Evolutionary conservation across 2,329 filamentous ascomycete species (phyloP).

Genomic region (Sphaerulina vaccinii): DNA sequence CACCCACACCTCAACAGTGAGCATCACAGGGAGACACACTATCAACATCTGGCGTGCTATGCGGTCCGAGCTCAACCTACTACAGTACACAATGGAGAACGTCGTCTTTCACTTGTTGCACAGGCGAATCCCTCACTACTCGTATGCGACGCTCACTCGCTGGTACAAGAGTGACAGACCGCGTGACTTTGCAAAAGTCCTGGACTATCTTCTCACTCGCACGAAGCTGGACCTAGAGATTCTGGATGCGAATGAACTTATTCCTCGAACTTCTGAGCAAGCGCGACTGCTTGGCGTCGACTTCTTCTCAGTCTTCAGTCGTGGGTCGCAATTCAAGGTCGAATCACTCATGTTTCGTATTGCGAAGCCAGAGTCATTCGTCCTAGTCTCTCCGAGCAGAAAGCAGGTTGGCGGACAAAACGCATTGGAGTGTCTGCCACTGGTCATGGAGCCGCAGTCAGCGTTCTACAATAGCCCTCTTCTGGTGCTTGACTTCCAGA

Average conservation of each 20-base stretch:
- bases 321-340: conserved; percentile 97
- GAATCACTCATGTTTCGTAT: conserved; percentile 99
- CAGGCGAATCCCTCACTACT: conserved; percentile 82
- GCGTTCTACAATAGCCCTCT: conserved; percentile 89
- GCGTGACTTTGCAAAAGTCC: conserved; percentile 68
- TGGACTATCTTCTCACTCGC: conserved; percentile 74
- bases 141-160: conserved; percentile 70
- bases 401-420: conserved; percentile 94
- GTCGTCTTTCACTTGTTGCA: conserved; percentile 89
- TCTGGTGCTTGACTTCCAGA: conserved; percentile 92
- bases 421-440: conserved; percentile 85
- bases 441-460: conserved; percentile 97
- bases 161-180: conserved; percentile 75
- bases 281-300: conserved; percentile 89
- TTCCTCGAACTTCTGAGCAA: conserved; percentile 88
- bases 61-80: conserved; percentile 83
- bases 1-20: conserved; percentile 86
- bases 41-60: conserved; percentile 98
- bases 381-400: conserved; percentile 83
- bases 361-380: conserved; percentile 91
- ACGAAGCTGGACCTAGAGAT: conserved; percentile 86
- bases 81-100: conserved; percentile 96
- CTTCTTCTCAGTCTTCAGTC: conserved; percentile 93
- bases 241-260: conserved; percentile 82
- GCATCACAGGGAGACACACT: conserved; percentile 90